Evolutionary conservation across 2,329 filamentous ascomycete genomes (phyloP).

Genomic region (Cephalotrichum gorgonifer): DNA sequence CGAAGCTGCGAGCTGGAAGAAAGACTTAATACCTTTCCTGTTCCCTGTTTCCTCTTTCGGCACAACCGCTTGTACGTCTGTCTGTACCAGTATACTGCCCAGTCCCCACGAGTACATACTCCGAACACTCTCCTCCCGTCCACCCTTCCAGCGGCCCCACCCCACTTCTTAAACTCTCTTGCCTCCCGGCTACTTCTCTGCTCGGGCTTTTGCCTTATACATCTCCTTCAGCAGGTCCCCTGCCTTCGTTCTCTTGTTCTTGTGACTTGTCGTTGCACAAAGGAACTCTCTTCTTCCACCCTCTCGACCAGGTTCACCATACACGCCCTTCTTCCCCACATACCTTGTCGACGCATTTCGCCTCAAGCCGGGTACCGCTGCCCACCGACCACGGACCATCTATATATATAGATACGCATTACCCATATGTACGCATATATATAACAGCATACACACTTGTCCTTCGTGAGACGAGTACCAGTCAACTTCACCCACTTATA

Average conservation of each 20-base stretch:
- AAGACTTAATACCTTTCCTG: too few relatives aligned
- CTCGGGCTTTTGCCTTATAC: not conserved
- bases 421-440: not conserved
- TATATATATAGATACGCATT: not conserved
- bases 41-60: conserved; percentile 4
- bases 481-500: not conserved
- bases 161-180: not conserved
- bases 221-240: not conserved
- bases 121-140: not conserved
- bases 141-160: not conserved
- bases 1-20: not conserved
- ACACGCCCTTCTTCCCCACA: not conserved
- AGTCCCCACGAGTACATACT: not conserved
- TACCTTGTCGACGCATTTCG: not conserved
- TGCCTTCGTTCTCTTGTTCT: not conserved
- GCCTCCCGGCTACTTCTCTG: not conserved
- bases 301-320: not conserved
- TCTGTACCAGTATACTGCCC: not conserved
- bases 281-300: not conserved
- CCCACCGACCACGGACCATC: not conserved
- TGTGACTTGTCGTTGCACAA: not conserved
- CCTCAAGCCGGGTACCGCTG: not conserved
- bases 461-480: not conserved
- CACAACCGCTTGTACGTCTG: conserved; percentile 1
- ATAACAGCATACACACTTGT: not conserved